These are phyloP conservation scores for Neurospora tetraspora DNA, from an alignment of 495 filamentous ascomycete genomes.

Conservation along the genomic window DNA sequence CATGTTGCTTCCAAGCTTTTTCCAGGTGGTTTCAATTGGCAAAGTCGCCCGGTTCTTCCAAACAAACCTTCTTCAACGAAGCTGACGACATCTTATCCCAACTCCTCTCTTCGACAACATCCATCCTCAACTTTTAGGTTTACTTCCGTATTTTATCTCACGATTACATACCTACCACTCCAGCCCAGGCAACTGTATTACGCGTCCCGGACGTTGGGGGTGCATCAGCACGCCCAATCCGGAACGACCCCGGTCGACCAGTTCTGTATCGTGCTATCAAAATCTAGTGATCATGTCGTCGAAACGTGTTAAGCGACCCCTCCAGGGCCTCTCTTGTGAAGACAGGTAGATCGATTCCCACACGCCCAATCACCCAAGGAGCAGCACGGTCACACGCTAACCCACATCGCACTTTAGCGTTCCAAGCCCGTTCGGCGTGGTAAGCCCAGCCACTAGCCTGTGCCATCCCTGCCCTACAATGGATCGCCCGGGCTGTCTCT, in stretches of 20 bases:
- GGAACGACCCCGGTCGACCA: not conserved
- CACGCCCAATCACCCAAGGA: not conserved
- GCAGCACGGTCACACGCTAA: not conserved
- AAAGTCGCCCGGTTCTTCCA: not conserved
- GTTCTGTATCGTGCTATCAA: not conserved
- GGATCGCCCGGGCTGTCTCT: not conserved
- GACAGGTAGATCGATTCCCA: not conserved
- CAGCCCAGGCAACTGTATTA: not conserved
- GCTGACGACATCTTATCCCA: not conserved
- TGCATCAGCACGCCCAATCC: not conserved
- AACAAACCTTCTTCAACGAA: not conserved
- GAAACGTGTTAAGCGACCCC: not conserved
- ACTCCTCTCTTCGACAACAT: not conserved
- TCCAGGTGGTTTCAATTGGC: not conserved
- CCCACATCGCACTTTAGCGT: not conserved
- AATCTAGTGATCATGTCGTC: not conserved
- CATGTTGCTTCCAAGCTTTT: not conserved
- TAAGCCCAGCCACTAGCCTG: not conserved
- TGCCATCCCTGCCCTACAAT: not conserved
- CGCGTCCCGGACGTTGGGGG: not conserved
- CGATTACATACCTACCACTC: not conserved
- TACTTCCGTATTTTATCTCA: not conserved
- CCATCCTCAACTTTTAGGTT: not conserved
- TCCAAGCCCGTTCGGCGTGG: not conserved
- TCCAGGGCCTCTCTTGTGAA: not conserved